Conservation (phyloP, 2,329 filamentous ascomycete genomes). For the Calonectria henricotiae region DNA sequence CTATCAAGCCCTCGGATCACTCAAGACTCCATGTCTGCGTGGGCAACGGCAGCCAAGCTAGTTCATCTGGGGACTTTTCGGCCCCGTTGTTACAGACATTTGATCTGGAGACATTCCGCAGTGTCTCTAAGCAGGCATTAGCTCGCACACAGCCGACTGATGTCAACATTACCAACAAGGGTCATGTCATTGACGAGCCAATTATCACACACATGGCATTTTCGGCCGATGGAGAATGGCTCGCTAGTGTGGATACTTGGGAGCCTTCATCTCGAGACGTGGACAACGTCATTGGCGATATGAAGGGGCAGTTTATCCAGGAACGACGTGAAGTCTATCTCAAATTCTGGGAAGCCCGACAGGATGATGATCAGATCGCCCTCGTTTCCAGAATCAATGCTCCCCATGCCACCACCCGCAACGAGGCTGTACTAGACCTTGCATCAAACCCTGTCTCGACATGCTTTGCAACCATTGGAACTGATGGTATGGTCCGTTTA, state of each 20-base stretch:
- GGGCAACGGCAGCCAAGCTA: constrained; percentile 73
- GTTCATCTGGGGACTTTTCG: constrained; percentile 68
- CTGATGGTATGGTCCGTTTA: constrained; percentile 83
- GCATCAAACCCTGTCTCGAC: constrained; percentile 78
- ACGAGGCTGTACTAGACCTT: constrained; percentile 79
- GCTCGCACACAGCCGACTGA: constrained; percentile 91
- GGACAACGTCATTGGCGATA: constrained; percentile 61
- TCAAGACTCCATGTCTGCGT: constrained; percentile 80
- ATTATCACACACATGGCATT: constrained; percentile 83
- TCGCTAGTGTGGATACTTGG: constrained; percentile 95
- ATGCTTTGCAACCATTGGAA: constrained; percentile 88
- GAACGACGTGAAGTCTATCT: constrained; percentile 82
- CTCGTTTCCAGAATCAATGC: constrained; percentile 87
- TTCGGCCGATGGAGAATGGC: constrained; percentile 87
- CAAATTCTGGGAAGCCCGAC: constrained; percentile 88
- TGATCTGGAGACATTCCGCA: constrained; percentile 84
- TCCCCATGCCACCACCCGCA: constrained; percentile 77
- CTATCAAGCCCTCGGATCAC: constrained; percentile 74
- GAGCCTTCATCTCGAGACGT: constrained; percentile 80
- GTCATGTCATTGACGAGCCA: constrained; percentile 82
- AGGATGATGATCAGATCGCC: constrained; percentile 74
- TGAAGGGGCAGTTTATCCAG: constrained; percentile 64
- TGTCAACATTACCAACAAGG: constrained; percentile 81
- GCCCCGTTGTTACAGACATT: constrained; percentile 84
- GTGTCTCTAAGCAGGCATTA: constrained; percentile 89